A percentile compares a stretch with the other conserved stretches of the same genome.
Evolutionary conservation across 345 rosid genomes (phyloP).

Genomic region (Salix dunnii): DNA sequence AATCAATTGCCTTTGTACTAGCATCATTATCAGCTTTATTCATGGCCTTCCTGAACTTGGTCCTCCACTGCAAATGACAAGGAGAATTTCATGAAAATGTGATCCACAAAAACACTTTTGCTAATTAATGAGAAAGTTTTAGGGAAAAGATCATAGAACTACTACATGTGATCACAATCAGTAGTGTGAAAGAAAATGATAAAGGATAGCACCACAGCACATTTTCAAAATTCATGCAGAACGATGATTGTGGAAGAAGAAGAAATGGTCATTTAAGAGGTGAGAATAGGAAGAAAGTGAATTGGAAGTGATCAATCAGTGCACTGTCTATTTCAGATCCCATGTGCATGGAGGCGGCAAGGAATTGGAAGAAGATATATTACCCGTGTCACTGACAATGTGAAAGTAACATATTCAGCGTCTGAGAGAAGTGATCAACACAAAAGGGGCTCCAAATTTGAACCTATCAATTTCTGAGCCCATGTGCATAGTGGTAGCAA

Average conservation of each 20-base stretch:
- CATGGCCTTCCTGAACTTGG: conserved; percentile 94
- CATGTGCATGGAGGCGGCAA: background rate
- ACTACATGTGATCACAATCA: background rate
- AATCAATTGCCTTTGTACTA: conserved; percentile 89
- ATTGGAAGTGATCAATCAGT: background rate
- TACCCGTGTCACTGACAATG: conserved; percentile 91
- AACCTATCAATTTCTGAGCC: background rate
- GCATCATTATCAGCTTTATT: conserved; percentile 99
- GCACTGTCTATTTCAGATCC: background rate
- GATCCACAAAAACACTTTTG: background rate
- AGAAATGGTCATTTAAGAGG: background rate
- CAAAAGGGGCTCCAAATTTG: conserved; percentile 92
- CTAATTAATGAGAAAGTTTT: background rate
- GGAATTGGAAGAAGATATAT: conserved; percentile 12
- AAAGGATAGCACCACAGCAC: background rate
- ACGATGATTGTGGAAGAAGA: background rate
- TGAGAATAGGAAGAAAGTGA: too few relatives aligned
- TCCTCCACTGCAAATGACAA: conserved; percentile 74
- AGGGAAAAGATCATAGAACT: background rate
- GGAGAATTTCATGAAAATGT: conserved; percentile 2
- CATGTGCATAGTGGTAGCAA: background rate
- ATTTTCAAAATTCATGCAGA: background rate
- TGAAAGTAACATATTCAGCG: conserved; percentile 73
- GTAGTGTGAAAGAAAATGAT: background rate
- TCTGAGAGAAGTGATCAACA: conserved; percentile 96